phyloP scores from a whole-genome alignment of 805 yeast genomes.

The Pichia eremophila region DNA sequence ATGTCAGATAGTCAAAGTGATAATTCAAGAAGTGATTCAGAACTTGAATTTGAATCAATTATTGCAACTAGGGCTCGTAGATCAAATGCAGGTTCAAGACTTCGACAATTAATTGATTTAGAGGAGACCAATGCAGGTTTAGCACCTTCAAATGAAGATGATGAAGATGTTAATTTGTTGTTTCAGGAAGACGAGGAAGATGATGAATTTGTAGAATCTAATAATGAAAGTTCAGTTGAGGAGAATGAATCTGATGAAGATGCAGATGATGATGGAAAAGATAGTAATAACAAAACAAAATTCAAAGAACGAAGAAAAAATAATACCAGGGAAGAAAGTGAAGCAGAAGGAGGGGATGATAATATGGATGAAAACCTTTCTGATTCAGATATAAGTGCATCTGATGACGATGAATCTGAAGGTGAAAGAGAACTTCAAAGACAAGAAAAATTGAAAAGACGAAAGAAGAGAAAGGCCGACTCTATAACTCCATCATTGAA shows the following conservation, averaged over 20 bases:
- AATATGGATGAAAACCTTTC: conserved; percentile 33
- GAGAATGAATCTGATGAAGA: conserved; percentile 19
- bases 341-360: conserved; percentile 18
- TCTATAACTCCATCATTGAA: conserved; percentile 15
- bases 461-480: conserved; percentile 40
- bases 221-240: conserved; percentile 23
- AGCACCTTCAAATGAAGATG: conserved; percentile 43
- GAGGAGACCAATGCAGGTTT: conserved; percentile 37
- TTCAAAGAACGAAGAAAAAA: conserved; percentile 7
- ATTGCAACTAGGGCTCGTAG: conserved; percentile 71
- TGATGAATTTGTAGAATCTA: conserved; percentile 33
- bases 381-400: conserved; percentile 41
- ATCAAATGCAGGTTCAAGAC: conserved; percentile 82
- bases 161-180: conserved; percentile 61
- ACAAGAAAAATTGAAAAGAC: conserved; percentile 19
- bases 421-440: conserved; percentile 30
- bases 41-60: conserved; percentile 38
- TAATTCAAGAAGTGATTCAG: conserved; percentile 20
- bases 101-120: conserved; percentile 61
- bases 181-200: conserved; percentile 59
- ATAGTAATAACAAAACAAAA: background rate
- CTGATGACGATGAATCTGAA: conserved; percentile 51
- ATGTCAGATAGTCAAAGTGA: background rate
- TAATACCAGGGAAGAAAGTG: conserved; percentile 16
- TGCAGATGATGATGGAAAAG: conserved; percentile 23